Conservation (phyloP, 2,329 filamentous ascomycete genomes). For the Cordyceps farinosa region DNA sequence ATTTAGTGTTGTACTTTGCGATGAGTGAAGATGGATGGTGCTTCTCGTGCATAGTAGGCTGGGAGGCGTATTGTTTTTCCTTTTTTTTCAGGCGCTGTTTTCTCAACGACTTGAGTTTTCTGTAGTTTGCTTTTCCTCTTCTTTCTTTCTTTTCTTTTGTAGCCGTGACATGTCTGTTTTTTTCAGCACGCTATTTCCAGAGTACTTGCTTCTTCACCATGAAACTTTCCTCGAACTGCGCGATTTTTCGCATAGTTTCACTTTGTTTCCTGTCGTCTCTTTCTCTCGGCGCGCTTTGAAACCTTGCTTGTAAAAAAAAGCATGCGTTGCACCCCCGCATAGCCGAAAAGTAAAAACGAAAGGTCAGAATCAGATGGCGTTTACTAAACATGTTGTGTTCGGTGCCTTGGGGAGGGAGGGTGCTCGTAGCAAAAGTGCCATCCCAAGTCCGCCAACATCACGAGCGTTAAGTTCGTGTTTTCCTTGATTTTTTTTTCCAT, state of each 20-base stretch:
- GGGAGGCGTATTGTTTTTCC: neutral
- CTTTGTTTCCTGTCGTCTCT: too few relatives aligned
- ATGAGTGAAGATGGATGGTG: neutral
- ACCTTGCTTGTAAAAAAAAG: too few relatives aligned
- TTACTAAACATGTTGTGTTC: neutral
- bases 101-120: neutral
- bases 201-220: neutral
- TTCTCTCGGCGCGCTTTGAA: too few relatives aligned
- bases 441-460: neutral
- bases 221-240: neutral
- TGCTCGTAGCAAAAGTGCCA: conserved; percentile 3
- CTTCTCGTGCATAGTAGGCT: neutral
- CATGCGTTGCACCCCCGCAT: too few relatives aligned
- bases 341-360: neutral
- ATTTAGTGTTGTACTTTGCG: neutral
- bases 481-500: neutral
- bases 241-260: neutral
- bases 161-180: neutral
- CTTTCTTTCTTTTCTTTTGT: neutral
- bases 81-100: neutral
- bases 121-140: neutral
- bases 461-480: neutral
- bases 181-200: neutral
- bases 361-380: neutral
- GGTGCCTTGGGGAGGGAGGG: conserved; percentile 1